Evolutionary conservation across 345 rosid species (phyloP).

Genomic region (Euphorbia tirucalli): DNA sequence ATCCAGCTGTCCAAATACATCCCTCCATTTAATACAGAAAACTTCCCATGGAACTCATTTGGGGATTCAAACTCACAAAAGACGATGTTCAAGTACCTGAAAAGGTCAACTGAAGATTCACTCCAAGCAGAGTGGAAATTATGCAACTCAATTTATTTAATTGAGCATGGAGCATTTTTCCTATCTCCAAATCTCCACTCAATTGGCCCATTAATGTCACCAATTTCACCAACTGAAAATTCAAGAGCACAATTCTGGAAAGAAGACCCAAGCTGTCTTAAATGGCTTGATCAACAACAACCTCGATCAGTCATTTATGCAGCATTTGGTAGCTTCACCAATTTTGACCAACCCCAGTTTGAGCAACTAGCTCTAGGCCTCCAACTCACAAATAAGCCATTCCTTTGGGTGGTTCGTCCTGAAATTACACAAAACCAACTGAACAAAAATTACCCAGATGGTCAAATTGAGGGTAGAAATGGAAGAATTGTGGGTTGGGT

Average conservation of each 20-base stretch:
- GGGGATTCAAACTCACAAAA: conserved; percentile 10
- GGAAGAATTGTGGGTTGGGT: conserved; percentile 23
- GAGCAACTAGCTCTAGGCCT: conserved; percentile 16
- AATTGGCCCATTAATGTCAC: conserved; percentile 19
- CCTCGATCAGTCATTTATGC: conserved; percentile 3
- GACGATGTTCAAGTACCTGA: background rate
- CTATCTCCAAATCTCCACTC: conserved; percentile 8
- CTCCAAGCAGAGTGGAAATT: conserved; percentile 10
- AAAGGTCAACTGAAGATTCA: conserved; percentile 1
- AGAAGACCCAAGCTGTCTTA: background rate
- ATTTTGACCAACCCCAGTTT: conserved; percentile 4
- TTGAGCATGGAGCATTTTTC: conserved; percentile 18
- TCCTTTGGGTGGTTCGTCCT: conserved; percentile 14
- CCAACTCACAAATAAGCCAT: conserved; percentile 9
- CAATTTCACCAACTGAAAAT: background rate
- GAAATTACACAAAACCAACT: background rate
- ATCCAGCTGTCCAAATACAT: conserved; percentile 6
- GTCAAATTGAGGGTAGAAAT: background rate
- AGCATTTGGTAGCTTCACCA: conserved; percentile 13
- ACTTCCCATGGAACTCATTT: conserved; percentile 18
- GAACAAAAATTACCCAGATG: background rate
- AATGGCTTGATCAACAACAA: conserved; percentile 20
- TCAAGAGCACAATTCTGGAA: conserved; percentile 10
- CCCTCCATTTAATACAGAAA: conserved; percentile 19
- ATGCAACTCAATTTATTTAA: conserved; percentile 23